Evolutionary conservation across 768 basidiomycete species (phyloP), one percentile per base, ranked within the genome.

Genomic region (Sporobolomyces roseus): DNA sequence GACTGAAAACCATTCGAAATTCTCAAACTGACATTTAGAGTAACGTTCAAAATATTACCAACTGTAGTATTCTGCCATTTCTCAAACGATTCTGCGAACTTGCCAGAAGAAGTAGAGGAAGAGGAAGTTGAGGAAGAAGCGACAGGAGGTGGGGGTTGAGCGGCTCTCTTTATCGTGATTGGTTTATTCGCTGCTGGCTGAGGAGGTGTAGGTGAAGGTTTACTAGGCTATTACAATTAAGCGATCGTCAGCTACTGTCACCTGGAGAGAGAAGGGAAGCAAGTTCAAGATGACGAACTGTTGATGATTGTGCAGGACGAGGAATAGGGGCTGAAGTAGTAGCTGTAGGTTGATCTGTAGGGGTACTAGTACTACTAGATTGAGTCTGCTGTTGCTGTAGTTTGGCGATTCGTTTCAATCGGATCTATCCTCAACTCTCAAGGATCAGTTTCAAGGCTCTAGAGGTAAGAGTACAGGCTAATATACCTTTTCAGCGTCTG

Each of bases 371-470:
- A 46, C 80, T 70, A 23, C 73, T 30, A 13, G 66, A 4, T 0
- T 54, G 32, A 17, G 55, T 53, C 27, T 80, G 74, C 45, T 76
- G 81, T 75, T 89, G 88, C 32, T 66, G 69, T 12, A 97, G 83
- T 78, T 89, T 91, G 36, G 90, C 92, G 60, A 98, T 83, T 63
- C 93, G 86, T 80, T 94, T 94, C 78, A 91, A 81, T 72, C 92
- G 90, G 77, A 96, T 94, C 93, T 94, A 59, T n/a, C n/a, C n/a
- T n/a, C n/a, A 21, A 43, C 13, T 23, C 23, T 30, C 23, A 41
- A 16, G 52, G 9, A 9, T 46, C 21, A 23, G 45, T 46, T 14
- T 14, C 45, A 13, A 21, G 7, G 10, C 7, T 46, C 6, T 14
- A 21, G 21, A 16, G 27, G 13, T 27, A 12, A 21, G n/a, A n/a